Conservation (phyloP, 305 asterid species). For the Solanum aculeatissimum region DNA sequence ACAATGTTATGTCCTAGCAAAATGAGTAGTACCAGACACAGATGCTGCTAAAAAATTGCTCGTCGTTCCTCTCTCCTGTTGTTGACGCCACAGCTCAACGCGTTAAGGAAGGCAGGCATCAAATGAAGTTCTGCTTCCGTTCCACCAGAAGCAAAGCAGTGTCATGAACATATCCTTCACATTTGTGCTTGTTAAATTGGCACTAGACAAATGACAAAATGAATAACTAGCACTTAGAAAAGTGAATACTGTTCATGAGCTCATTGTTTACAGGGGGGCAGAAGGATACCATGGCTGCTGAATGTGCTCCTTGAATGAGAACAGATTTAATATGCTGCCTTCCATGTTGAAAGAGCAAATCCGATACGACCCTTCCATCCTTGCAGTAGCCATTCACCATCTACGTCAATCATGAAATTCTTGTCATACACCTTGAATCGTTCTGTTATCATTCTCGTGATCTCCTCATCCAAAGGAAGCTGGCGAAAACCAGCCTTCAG, state of each 20-base stretch:
- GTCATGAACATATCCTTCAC: not conserved
- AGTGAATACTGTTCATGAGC: not conserved
- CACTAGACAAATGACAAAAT: not conserved
- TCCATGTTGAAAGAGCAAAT: conserved; percentile 31
- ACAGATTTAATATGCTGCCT: not conserved
- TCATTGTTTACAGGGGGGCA: not conserved
- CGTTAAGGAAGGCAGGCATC: not conserved
- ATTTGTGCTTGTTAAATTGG: not conserved
- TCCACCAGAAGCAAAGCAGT: not conserved
- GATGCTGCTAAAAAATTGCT: not conserved
- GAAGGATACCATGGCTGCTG: not conserved
- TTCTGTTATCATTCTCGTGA: conserved; percentile 28
- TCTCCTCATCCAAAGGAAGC: conserved; percentile 29
- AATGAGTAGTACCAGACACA: not conserved
- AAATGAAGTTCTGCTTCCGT: not conserved
- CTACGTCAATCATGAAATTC: conserved; percentile 55
- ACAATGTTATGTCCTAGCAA: not conserved
- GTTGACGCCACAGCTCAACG: not conserved
- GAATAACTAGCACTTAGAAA: not conserved
- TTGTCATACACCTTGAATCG: conserved; percentile 49
- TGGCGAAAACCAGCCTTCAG: conserved; percentile 55
- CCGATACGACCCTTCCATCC: conserved; percentile 70
- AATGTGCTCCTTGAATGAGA: not conserved
- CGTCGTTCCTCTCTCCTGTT: not conserved
- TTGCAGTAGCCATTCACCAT: conserved; percentile 44